These are phyloP conservation scores for Cyclaneusma minus DNA, from an alignment of 2,329 filamentous ascomycete genomes.

Conservation along the genomic window DNA sequence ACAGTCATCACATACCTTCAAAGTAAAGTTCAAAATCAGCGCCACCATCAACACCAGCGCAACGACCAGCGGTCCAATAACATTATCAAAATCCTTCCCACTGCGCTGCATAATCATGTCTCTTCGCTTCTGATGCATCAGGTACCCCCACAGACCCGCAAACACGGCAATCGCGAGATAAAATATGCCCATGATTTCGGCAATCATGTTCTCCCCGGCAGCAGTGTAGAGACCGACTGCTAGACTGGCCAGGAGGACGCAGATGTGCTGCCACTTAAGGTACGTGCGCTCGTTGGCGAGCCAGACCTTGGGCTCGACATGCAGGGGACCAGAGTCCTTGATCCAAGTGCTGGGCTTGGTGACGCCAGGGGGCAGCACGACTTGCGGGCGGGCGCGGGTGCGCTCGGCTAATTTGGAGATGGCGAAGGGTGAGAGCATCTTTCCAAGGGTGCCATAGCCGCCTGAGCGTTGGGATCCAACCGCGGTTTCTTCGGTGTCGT, in stretches of 20 bases:
- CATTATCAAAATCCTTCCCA: conserved; percentile 84
- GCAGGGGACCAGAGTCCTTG: conserved; percentile 83
- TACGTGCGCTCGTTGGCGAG: conserved; percentile 96
- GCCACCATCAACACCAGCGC: conserved; percentile 66
- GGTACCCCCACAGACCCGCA: conserved; percentile 75
- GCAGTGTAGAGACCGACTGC: conserved; percentile 81
- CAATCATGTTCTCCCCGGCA: conserved; percentile 63
- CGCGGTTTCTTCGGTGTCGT: conserved; percentile 21
- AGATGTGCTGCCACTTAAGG: conserved; percentile 96
- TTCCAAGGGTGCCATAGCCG: conserved; percentile 44
- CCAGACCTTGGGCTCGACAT: conserved; percentile 97
- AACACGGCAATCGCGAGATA: conserved; percentile 76
- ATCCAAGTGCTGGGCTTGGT: conserved; percentile 73
- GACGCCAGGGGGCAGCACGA: conserved; percentile 70
- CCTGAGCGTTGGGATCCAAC: conserved; percentile 15
- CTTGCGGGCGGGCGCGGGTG: conserved; percentile 32
- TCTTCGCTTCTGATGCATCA: conserved; percentile 60
- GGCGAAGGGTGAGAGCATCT: conserved; percentile 70
- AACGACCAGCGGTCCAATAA: conserved; percentile 71
- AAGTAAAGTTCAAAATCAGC: conserved; percentile 72
- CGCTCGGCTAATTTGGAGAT: conserved; percentile 58
- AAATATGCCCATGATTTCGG: conserved; percentile 62
- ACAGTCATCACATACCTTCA: conserved; percentile 52
- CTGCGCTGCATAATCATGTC: conserved; percentile 73
- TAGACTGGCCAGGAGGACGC: conserved; percentile 69